Percentiles rank a stretch among this genome's conserved stretches.
These are phyloP conservation scores for Kazachstania viticola DNA, from an alignment of 805 yeast genomes.

Conservation along the genomic window DNA sequence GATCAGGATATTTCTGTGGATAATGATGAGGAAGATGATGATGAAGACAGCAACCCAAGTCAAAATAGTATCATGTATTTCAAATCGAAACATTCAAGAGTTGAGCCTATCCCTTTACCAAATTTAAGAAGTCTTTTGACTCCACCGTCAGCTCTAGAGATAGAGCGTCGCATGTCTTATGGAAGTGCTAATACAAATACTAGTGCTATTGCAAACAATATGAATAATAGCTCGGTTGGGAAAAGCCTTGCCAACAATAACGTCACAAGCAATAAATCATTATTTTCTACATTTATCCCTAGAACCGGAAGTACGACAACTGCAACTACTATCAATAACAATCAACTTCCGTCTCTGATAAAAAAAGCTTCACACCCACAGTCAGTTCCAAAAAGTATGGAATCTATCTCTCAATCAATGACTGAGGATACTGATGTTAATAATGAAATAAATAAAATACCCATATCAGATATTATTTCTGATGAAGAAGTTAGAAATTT, in stretches of 20 bases:
- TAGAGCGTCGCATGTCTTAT: constrained; percentile 8
- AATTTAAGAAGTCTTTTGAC: constrained; percentile 8
- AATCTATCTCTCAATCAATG: too few species aligned
- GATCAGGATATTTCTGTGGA: constrained; percentile 1
- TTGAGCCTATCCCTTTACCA: constrained; percentile 30
- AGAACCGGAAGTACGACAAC: too few species aligned
- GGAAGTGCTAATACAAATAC: background rate
- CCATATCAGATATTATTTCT: too few species aligned
- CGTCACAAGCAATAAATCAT: too few species aligned
- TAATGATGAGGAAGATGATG: too few species aligned
- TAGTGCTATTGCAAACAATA: too few species aligned
- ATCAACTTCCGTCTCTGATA: too few species aligned
- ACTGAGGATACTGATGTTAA: too few species aligned
- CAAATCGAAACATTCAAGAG: constrained; percentile 25
- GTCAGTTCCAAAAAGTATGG: too few species aligned
- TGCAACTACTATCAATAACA: background rate
- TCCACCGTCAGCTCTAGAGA: constrained; percentile 9
- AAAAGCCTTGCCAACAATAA: too few species aligned
- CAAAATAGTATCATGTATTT: background rate
- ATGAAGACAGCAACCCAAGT: background rate
- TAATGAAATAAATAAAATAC: background rate
- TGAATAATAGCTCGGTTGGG: too few species aligned
- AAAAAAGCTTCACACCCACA: too few species aligned
- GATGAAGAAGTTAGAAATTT: constrained; percentile 23
- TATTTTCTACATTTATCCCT: background rate